Evolutionary conservation across 1,139 yeast species (phyloP), one percentile per base, ranked within the genome.

Genomic region (Citeromyces hawaiiensis): DNA sequence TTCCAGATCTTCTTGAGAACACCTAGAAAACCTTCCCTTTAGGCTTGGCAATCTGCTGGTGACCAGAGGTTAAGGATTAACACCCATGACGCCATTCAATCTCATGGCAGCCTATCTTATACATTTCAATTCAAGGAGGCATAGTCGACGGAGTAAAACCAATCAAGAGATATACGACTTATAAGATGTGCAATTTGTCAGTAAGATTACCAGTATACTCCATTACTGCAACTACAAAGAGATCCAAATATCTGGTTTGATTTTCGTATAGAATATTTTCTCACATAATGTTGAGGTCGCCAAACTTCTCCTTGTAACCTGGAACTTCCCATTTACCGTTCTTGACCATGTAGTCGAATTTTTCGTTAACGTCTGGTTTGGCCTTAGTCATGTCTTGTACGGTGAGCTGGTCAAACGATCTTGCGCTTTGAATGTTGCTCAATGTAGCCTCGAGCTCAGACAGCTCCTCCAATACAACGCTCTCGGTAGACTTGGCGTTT

Each of bases 291-390:
- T 91, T 83, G 68, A 87, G 76, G 64, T 83, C 86, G 63, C 96
- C 96, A 64, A 87, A 88, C 76, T 86, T 88, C 66, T 88, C 97
- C 68, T 83, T 82, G 79, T 91, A 91, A 55, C 96, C 96, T 55
- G 98, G 97, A 53, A 88, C 94, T 58, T 85, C 87, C 94, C 96
- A 88, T 70, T 85, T 83, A 66, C 96, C 96, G 74, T 87, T 82
- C 76, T 82, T 79, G 56, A 91, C 88, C 93, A 91, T 82, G 68
- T 86, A 86, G 57, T 72, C 75, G 53, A 88, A 96, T 81, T 91
- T 91, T 55, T 85, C 91, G 59, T 88, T 96, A 63, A 91, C 83
- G 64, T 91, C 97, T 54, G 98, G 96, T 69, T 91, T 83, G 48
- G 96, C 97, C 71, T 78, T 76, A 57, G 83, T 82, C 51, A 91